Percentiles rank a stretch among this genome's conserved stretches.
Conservation (phyloP, 768 basidiomycete species). For the Botryobasidium botryosum region DNA sequence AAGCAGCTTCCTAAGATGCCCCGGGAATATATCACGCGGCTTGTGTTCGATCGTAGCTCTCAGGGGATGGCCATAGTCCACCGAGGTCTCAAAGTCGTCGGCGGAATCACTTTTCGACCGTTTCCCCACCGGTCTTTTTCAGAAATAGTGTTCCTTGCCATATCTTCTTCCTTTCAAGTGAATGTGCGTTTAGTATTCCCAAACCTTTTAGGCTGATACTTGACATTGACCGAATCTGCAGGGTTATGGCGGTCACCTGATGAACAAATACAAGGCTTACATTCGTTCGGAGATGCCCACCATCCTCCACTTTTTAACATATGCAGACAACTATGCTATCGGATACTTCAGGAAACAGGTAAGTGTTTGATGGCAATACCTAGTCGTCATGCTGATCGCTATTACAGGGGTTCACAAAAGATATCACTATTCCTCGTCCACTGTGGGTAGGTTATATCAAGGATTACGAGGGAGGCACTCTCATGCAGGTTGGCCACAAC, state of each 20-base stretch:
- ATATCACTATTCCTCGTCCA: conserved; percentile 79
- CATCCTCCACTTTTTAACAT: conserved; percentile 92
- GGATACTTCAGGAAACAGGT: conserved; percentile 96
- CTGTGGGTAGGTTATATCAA: conserved; percentile 99
- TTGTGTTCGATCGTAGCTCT: conserved; percentile 89
- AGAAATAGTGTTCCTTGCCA: conserved; percentile 98
- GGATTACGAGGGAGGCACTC: conserved; percentile 97
- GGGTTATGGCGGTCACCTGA: conserved; percentile 96
- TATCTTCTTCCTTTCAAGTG: conserved; percentile 90
- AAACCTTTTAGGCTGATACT: background rate
- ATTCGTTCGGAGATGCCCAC: conserved; percentile 65
- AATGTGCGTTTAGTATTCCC: conserved; percentile 39
- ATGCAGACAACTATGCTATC: conserved; percentile 97
- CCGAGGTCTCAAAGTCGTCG: conserved; percentile 86
- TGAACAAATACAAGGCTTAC: conserved; percentile 96
- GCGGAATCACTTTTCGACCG: conserved; percentile 92
- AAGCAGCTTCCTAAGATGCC: conserved; percentile 99
- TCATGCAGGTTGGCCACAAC: conserved; percentile 52
- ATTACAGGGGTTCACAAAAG: conserved; percentile 73
- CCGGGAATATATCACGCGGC: conserved; percentile 88
- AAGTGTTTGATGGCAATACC: no score
- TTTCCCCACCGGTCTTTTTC: conserved; percentile 91
- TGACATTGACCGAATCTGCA: conserved; percentile 19
- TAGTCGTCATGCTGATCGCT: background rate
- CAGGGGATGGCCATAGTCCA: conserved; percentile 88